Conservation (phyloP, 106 monocot genomes). For the Acanthochlamys bracteata region DNA sequence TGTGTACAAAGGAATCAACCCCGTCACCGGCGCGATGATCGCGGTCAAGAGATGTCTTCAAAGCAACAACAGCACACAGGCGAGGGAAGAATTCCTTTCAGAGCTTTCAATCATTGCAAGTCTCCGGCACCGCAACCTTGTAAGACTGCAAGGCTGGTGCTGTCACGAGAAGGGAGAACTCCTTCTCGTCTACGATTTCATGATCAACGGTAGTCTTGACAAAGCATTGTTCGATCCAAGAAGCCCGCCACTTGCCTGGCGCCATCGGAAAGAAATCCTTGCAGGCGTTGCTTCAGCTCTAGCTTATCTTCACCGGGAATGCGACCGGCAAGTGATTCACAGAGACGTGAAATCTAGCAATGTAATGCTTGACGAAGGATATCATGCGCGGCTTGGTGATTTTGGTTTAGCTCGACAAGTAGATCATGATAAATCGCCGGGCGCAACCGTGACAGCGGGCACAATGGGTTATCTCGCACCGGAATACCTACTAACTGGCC, state of each 20-base stretch:
- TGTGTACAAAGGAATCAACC: slow-evolving; percentile 89
- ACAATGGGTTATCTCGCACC: slow-evolving; percentile 98
- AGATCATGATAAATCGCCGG: slow-evolving; percentile 77
- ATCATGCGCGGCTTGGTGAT: slow-evolving; percentile 84
- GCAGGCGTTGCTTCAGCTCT: slow-evolving; percentile 86
- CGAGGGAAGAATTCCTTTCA: slow-evolving; percentile 66
- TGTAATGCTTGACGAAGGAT: slow-evolving; percentile 90
- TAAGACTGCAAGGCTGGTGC: slow-evolving; percentile 84
- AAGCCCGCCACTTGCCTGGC: slow-evolving; percentile 41
- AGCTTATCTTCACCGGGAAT: slow-evolving; percentile 93
- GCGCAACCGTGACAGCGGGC: slow-evolving; percentile 80
- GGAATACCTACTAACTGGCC: slow-evolving; percentile 92
- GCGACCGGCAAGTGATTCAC: slow-evolving; percentile 94
- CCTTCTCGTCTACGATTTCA: slow-evolving; percentile 89
- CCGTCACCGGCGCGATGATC: slow-evolving; percentile 67
- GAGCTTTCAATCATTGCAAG: slow-evolving; percentile 95
- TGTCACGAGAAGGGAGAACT: slow-evolving; percentile 81
- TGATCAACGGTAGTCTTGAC: slow-evolving; percentile 93
- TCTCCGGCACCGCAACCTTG: slow-evolving; percentile 86
- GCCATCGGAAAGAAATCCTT: slow-evolving; percentile 61
- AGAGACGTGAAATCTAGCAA: slow-evolving; percentile 99
- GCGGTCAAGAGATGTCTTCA: slow-evolving; percentile 88
- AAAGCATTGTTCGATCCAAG: slow-evolving; percentile 55
- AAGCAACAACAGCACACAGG: slow-evolving; percentile 21
- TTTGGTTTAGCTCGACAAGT: slow-evolving; percentile 89